Evolutionary conservation across 768 basidiomycete genomes (phyloP), one percentile per base, ranked within the genome.

Genomic region (Sarcodon aspratus): DNA sequence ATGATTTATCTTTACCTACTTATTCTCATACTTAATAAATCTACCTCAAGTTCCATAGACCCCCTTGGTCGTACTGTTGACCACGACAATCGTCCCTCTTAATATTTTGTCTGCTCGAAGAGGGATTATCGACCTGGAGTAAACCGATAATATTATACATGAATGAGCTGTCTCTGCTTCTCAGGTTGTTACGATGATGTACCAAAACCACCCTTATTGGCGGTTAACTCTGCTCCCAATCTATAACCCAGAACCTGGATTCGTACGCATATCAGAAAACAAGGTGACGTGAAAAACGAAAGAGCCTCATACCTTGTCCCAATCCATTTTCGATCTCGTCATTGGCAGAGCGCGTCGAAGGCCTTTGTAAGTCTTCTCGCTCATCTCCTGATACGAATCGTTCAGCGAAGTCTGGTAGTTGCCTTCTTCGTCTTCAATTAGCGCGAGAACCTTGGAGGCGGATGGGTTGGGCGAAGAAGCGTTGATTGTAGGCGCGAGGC

Each of bases 301-400:
- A 31, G 17, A 18, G n/a, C 43, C 15, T 52, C 55, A 47, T 31
- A 87, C 90, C 74, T 83, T 90, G 53, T 95, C 92, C 95, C 96
- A 99, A 51, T 98, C 93, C 35, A 98, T 64, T 65, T 97, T 97
- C 61, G 90, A 87, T 56, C 90, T 75, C 10, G 93, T 97, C 59
- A 97, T 70, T 0, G 95, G 96, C 50, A 99, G 66, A 1, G 93
- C 92, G 35, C 96, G 76, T 55, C 96, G 73, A 46, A 99, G 71
- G 6, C 85, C 80, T 64, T 89, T 90, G 76, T 97, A 98, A 1
- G 87, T 85, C 67, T 90, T 92, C 58, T 97, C 94, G 36, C 85
- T 79, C 79, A 99, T 84, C 55, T 88, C 82, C 37, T 82, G 80
- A 60, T 97, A 96, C 12, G 85, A 75, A 43, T 85, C 83, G 57